Conservation (phyloP, 768 basidiomycete genomes). For the Termitomyces sp. region DNA sequence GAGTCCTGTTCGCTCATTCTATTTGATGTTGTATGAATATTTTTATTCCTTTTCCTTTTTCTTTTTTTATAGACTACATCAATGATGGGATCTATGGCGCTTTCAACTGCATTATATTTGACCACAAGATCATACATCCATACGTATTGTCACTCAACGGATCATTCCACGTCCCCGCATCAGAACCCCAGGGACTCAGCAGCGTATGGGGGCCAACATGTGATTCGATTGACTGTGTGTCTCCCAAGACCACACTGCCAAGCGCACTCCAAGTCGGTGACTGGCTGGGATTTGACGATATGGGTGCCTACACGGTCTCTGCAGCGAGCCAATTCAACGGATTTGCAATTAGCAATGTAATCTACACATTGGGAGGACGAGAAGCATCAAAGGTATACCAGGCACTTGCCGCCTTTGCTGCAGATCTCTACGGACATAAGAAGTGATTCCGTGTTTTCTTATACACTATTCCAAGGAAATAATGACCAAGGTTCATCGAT, state of each 20-base stretch:
- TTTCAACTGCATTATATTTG: conserved; percentile 96
- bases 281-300: conserved; percentile 96
- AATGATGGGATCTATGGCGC: conserved; percentile 98
- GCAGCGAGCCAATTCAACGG: conserved; percentile 96
- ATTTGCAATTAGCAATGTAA: conserved; percentile 74
- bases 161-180: conserved; percentile 53
- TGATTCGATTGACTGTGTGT: conserved; percentile 95
- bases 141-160: conserved; percentile 68
- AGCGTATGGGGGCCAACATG: conserved; percentile 99
- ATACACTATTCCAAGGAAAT: background rate
- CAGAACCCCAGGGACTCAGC: conserved; percentile 44
- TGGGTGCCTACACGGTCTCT: conserved; percentile 98
- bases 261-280: conserved; percentile 81
- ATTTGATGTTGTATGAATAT: too few species aligned
- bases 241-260: conserved; percentile 58
- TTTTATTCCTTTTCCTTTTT: too few species aligned
- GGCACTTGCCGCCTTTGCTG: conserved; percentile 47
- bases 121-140: conserved; percentile 88
- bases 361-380: conserved; percentile 69
- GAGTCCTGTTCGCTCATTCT: conserved; percentile 31
- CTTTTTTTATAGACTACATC: conserved; percentile 76
- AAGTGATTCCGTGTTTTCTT: background rate
- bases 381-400: conserved; percentile 48
- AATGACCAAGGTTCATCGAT: conserved; percentile 22
- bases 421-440: conserved; percentile 34